phyloP scores from a whole-genome alignment of 495 filamentous ascomycete genomes.

The Penicillium mononematosum region DNA sequence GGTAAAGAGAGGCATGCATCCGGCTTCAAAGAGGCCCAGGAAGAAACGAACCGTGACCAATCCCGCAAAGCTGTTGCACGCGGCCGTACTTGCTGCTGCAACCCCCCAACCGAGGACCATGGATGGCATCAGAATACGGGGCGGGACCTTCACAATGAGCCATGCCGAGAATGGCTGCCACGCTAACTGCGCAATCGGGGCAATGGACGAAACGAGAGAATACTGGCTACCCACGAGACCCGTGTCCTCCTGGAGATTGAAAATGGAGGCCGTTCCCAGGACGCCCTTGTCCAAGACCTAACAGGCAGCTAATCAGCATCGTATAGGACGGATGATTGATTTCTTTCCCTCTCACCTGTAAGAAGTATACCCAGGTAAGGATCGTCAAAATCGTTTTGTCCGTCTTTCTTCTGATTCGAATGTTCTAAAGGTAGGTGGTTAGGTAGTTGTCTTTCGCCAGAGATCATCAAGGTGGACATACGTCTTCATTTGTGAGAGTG shows the following conservation, averaged over 20 bases:
- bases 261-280: neutral
- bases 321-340: too few species aligned
- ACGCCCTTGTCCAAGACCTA: conserved; percentile 1
- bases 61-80: conserved; percentile 21
- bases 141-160: neutral
- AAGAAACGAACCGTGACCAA: conserved; percentile 34
- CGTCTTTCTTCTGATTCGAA: neutral
- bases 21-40: conserved; percentile 34
- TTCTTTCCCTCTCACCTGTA: neutral
- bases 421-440: neutral
- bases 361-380: neutral
- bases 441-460: neutral
- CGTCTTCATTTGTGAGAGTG: neutral
- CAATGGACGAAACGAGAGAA: neutral
- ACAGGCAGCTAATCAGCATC: too few species aligned
- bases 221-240: neutral
- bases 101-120: neutral
- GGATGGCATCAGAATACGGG: neutral
- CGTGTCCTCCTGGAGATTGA: neutral
- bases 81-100: neutral
- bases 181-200: neutral
- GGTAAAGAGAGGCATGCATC: conserved; percentile 33
- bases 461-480: neutral
- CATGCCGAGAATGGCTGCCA: conserved; percentile 3
- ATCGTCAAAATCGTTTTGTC: neutral